These are phyloP conservation scores for Gaertneriomyces semiglobifer DNA, from an alignment of 192 early-diverging fungal genomes.

Conservation along the genomic window DNA sequence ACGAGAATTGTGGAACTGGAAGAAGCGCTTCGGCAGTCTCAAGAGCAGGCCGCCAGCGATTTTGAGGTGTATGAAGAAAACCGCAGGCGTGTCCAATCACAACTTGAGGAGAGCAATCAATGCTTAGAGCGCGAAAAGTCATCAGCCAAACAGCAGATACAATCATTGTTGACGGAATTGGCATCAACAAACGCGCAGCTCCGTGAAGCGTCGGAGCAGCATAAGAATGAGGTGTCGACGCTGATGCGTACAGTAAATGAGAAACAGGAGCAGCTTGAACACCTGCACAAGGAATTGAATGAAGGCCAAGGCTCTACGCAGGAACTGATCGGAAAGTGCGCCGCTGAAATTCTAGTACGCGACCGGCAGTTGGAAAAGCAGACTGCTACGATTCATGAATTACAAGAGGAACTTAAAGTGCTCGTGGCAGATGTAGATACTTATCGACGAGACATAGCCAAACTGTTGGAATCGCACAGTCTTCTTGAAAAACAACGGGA, in stretches of 20 bases:
- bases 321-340: background rate
- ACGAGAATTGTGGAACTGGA: conserved; percentile 21
- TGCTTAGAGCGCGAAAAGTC: background rate
- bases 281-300: background rate
- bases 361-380: background rate
- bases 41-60: no score
- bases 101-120: conserved; percentile 4
- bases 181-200: background rate
- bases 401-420: background rate
- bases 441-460: background rate
- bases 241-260: background rate
- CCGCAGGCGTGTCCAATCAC: no score
- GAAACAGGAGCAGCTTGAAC: background rate
- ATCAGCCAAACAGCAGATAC: background rate
- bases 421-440: background rate
- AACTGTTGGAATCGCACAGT: background rate
- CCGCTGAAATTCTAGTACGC: background rate
- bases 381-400: background rate
- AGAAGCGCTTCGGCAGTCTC: conserved; percentile 5
- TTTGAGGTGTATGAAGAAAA: no score
- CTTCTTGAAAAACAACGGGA: background rate
- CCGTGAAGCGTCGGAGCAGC: background rate
- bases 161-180: background rate
- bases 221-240: background rate
- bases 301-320: background rate